phyloP scores from a whole-genome alignment of 495 filamentous ascomycete species.

The Pyrenula aspistea region DNA sequence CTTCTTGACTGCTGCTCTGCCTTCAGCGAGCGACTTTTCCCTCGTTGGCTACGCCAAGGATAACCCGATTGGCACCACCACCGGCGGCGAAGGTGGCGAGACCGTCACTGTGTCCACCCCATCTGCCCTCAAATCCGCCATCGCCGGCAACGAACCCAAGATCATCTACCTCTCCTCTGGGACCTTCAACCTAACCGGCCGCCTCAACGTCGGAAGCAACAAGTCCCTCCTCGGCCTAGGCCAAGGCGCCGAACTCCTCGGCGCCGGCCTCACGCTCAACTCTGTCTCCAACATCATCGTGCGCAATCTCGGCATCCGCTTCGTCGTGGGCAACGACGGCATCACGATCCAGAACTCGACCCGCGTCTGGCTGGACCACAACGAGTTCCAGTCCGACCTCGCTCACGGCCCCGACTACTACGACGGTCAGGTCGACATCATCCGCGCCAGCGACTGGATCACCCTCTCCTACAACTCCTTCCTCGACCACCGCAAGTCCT shows the following conservation, averaged over 20 bases:
- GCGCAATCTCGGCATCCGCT: constrained; percentile 16
- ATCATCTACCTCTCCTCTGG: constrained; percentile 17
- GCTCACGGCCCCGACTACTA: constrained; percentile 22
- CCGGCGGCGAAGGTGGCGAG: constrained; percentile 19
- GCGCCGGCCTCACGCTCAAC: constrained; percentile 11
- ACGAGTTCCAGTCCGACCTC: no score
- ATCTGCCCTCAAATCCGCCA: constrained; percentile 12
- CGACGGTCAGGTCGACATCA: constrained; percentile 23
- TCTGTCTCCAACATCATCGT: constrained; percentile 24
- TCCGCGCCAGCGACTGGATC: constrained; percentile 18
- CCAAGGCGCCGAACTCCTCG: constrained; percentile 11
- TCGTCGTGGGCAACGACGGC: constrained; percentile 16
- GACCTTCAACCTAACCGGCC: no score
- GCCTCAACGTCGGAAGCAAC: constrained; percentile 16
- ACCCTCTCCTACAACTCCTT: constrained; percentile 22
- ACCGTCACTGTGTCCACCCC: constrained; percentile 13
- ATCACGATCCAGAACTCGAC: constrained; percentile 11
- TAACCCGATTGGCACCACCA: constrained; percentile 25
- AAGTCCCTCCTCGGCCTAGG: constrained; percentile 19
- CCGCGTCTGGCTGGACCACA: constrained; percentile 15
- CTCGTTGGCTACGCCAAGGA: constrained; percentile 21
- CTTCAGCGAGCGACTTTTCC: no score
- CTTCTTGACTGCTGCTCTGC: no score
- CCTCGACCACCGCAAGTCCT: constrained; percentile 17
- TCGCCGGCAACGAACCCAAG: constrained; percentile 15